Conservation (phyloP, 2,329 filamentous ascomycete genomes). For the Chrysoporthe austroafricana region DNA sequence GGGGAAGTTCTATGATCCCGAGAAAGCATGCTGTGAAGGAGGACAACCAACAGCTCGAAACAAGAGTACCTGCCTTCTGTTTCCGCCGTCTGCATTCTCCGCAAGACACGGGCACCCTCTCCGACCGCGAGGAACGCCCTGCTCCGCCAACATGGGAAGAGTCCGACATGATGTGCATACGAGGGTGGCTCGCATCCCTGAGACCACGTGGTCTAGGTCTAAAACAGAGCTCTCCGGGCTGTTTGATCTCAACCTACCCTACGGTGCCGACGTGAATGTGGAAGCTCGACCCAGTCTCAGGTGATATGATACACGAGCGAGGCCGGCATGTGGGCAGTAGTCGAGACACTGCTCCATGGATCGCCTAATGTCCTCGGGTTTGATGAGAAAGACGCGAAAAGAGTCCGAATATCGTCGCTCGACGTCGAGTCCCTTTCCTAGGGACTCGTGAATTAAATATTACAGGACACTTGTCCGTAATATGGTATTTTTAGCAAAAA, state of each 20-base stretch:
- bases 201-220: conserved; percentile 2
- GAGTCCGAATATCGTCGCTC: conserved; percentile 5
- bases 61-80: conserved; percentile 48
- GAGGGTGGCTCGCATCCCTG: background rate
- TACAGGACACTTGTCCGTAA: conserved; percentile 5
- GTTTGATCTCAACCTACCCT: background rate
- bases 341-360: conserved; percentile 6
- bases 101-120: conserved; percentile 49
- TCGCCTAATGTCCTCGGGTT: background rate
- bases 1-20: background rate
- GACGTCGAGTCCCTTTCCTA: background rate
- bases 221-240: background rate
- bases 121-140: conserved; percentile 36
- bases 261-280: background rate
- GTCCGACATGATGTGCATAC: conserved; percentile 38
- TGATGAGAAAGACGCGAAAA: background rate
- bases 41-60: background rate
- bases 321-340: background rate
- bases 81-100: conserved; percentile 56
- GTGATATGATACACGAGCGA: background rate
- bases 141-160: conserved; percentile 36
- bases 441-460: background rate
- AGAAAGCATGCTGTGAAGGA: background rate
- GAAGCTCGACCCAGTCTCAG: background rate
- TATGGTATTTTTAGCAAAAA: conserved; percentile 20